Percentiles rank a stretch among this genome's conserved stretches.
Evolutionary conservation across 2,329 filamentous ascomycete species (phyloP).

Genomic region (Diplodia sapinea): DNA sequence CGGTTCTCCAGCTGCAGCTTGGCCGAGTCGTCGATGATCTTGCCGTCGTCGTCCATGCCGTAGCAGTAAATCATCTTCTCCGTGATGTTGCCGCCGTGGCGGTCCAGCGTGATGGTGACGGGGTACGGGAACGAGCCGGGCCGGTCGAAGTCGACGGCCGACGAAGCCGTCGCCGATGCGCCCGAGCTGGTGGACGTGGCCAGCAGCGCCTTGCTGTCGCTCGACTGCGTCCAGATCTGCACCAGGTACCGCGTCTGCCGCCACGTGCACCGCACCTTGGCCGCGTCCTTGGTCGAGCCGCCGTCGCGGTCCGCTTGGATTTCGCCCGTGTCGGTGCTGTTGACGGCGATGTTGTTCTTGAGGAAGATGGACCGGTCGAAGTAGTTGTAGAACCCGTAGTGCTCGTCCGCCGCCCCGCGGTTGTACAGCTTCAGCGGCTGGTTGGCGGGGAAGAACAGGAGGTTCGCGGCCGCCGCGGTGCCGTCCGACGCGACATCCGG

Average conservation of each 20-base stretch:
- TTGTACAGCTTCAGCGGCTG: conserved; percentile 89
- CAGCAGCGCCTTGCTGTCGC: conserved; percentile 46
- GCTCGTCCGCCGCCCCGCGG: conserved; percentile 77
- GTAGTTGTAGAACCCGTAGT: conserved; percentile 94
- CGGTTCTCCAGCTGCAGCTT: conserved; percentile 61
- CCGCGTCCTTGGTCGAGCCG: conserved; percentile 54
- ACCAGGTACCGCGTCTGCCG: conserved; percentile 66
- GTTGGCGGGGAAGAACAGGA: conserved; percentile 70
- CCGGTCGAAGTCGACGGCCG: conserved; percentile 54
- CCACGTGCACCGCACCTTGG: conserved; percentile 62
- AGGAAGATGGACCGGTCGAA: conserved; percentile 88
- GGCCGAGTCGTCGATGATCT: conserved; percentile 53
- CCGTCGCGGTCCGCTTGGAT: conserved; percentile 57
- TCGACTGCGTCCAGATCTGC: conserved; percentile 65
- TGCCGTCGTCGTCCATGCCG: conserved; percentile 56
- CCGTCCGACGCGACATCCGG: conserved; percentile 71
- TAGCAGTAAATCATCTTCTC: conserved; percentile 68
- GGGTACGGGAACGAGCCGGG: conserved; percentile 67
- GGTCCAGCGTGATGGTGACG: conserved; percentile 64
- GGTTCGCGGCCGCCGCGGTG: conserved; percentile 70
- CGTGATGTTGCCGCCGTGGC: conserved; percentile 61
- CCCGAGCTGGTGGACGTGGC: conserved; percentile 30
- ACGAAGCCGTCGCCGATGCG: conserved; percentile 44
- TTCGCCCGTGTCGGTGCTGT: conserved; percentile 46
- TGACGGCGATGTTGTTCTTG: conserved; percentile 61